Percentiles rank a stretch among this genome's conserved stretches.
Evolutionary conservation across 2,329 filamentous ascomycete genomes (phyloP).

Genomic region (Trichoderma semiorbis): DNA sequence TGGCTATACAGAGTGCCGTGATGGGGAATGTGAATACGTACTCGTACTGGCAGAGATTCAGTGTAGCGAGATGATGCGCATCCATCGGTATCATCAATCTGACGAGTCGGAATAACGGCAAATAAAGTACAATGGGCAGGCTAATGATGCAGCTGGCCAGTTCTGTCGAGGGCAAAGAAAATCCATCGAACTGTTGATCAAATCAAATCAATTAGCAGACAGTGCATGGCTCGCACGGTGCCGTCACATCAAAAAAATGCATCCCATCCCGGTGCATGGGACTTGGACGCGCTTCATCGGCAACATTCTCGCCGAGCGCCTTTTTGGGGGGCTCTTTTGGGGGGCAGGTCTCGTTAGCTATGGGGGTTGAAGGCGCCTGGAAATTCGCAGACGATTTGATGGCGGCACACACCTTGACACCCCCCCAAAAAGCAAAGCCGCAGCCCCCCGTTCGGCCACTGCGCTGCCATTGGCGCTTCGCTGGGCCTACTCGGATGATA

Average conservation of each 20-base stretch:
- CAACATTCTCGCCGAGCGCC: not conserved
- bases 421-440: not conserved
- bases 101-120: not conserved
- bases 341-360: too few species aligned
- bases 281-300: not conserved
- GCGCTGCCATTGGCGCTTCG: slow-evolving; percentile 2
- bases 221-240: not conserved
- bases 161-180: too few species aligned
- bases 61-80: not conserved
- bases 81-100: not conserved
- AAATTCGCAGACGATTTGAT: not conserved
- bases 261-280: not conserved
- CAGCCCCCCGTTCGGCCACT: not conserved
- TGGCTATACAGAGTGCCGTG: too few species aligned
- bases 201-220: not conserved
- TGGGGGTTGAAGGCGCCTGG: not conserved
- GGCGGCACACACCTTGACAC: not conserved
- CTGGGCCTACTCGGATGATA: slow-evolving; percentile 16
- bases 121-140: not conserved
- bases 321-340: not conserved
- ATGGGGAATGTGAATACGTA: too few species aligned
- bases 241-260: not conserved
- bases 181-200: not conserved
- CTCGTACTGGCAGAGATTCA: not conserved
- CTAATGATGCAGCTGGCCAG: not conserved